Base-by-base conservation (phyloP, 192 early-diverging fungal species). In the Backusella morwellensis region DNA sequence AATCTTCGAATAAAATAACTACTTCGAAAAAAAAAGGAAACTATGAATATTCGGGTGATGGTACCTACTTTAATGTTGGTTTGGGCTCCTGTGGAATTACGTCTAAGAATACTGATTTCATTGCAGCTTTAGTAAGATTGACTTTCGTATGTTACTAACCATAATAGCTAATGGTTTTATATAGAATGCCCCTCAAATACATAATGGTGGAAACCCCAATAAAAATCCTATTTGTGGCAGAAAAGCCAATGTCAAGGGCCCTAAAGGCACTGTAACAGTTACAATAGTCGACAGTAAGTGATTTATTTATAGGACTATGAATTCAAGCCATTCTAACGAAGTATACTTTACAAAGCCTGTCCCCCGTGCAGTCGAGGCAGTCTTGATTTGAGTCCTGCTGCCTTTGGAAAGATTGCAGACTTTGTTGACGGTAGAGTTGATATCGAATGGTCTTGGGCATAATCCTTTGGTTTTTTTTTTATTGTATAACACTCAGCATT, bases 111-210 rank as follows among this genome's bases (percentile, higher is more conserved):
- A 47, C 32, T 63, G 89, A 90, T 36, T 36, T 82, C 29, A 84
- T 90, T 72, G 87, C 80, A 7, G 89, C 89, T 3, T 83, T 90
- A 35, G 73, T 74, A 74, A 42, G 56, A 19, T 23, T 7, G 35
- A 41, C 21, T 21, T 70, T 0, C 5, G n/a, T 38, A 21, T 38
- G 11, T 26, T 6, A 9, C 35, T 41, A 70, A 36, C 17, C 23
- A 41, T 6, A n/a, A 6, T 11, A 23, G 38, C 35, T 40, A 70
- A 36, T 5, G 23, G 38, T 21, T 41, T n/a, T 5, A 19, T 40
- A 42, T 66, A 74, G 67, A 89, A 87, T 73, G 86, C 85, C 1
- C 85, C 85, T 5, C 87, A 89, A 77, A 88, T 86, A 69, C 84
- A 77, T n/a, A 76, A 82, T 15, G 81, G 72, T 29, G 80, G 79